Conservation (phyloP, 768 basidiomycete species). For the Porpolomopsis calyptriformis region DNA sequence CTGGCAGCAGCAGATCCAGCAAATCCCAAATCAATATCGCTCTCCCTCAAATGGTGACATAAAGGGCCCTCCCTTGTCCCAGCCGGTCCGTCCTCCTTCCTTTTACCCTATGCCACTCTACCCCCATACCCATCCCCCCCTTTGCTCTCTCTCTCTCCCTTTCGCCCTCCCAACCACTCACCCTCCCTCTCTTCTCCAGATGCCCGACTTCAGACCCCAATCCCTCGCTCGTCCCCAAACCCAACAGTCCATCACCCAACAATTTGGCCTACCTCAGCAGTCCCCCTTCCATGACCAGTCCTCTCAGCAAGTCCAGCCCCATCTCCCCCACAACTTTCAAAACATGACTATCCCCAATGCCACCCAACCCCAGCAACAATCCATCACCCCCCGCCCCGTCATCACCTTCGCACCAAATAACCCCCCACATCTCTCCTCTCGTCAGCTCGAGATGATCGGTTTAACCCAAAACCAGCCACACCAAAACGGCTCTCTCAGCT, state of each 20-base stretch:
- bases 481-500: conserved; percentile 30
- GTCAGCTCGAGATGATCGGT: conserved; percentile 36
- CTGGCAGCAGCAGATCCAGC: conserved; percentile 53
- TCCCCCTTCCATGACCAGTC: conserved; percentile 27
- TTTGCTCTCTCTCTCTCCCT: too few species aligned
- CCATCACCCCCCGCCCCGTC: conserved; percentile 23
- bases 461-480: conserved; percentile 37
- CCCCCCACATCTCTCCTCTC: conserved; percentile 16
- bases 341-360: conserved; percentile 24
- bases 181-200: conserved; percentile 12
- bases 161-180: conserved; percentile 5
- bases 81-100: conserved; percentile 35
- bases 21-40: conserved; percentile 33
- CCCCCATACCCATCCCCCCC: too few species aligned
- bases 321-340: conserved; percentile 29
- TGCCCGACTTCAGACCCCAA: conserved; percentile 20
- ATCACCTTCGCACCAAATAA: conserved; percentile 23
- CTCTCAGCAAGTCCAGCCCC: conserved; percentile 21
- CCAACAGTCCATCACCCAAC: conserved; percentile 30
- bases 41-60: conserved; percentile 33
- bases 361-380: conserved; percentile 4
- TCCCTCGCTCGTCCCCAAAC: conserved; percentile 13
- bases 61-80: conserved; percentile 26
- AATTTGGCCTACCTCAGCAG: conserved; percentile 34
- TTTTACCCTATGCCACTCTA: too few species aligned